Evolutionary conservation across 1,284 basidiomycete species (phyloP).

Genomic region (Rhizoctonia solani): DNA sequence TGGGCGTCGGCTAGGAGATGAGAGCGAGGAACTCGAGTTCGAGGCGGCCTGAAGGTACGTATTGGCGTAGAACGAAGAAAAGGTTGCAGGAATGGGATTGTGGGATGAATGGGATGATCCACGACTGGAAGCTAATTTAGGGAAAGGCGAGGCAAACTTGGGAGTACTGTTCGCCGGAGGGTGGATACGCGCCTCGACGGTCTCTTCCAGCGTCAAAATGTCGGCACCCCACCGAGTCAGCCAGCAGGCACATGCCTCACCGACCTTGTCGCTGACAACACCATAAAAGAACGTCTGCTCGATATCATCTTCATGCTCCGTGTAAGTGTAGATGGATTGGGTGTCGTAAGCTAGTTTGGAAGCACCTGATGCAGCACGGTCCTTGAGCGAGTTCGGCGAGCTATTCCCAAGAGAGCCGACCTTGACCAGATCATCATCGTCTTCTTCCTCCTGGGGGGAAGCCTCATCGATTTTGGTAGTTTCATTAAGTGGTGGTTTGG

Average conservation of each 20-base stretch:
- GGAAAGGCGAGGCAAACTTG: slow-evolving; percentile 22
- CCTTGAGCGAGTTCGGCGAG: background rate
- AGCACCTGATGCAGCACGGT: slow-evolving; percentile 10
- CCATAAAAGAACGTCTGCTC: slow-evolving; percentile 70
- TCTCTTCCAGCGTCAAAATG: slow-evolving; percentile 69
- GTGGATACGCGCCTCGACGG: slow-evolving; percentile 39
- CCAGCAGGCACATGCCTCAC: slow-evolving; percentile 89
- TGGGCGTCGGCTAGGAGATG: slow-evolving; percentile 15
- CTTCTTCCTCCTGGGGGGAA: slow-evolving; percentile 34
- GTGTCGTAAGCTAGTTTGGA: slow-evolving; percentile 8
- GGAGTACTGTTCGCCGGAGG: slow-evolving; percentile 27
- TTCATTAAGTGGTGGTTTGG: slow-evolving; percentile 26
- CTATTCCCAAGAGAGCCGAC: slow-evolving; percentile 25
- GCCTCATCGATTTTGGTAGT: slow-evolving; percentile 15
- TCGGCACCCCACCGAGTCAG: slow-evolving; percentile 84
- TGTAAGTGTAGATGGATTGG: slow-evolving; percentile 7
- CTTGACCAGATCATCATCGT: slow-evolving; percentile 47
- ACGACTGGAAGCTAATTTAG: background rate
- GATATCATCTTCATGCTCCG: slow-evolving; percentile 33
- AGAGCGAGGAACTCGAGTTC: slow-evolving; percentile 29
- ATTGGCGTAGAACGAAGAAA: slow-evolving; percentile 12
- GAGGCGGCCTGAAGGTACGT: slow-evolving; percentile 38
- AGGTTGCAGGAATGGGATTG: slow-evolving; percentile 10
- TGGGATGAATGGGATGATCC: background rate
- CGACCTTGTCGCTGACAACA: slow-evolving; percentile 83